Percentiles rank a stretch among this genome's conserved stretches.
Conservation (phyloP, 306 rosid genomes). For the Acacia melanoxylon region DNA sequence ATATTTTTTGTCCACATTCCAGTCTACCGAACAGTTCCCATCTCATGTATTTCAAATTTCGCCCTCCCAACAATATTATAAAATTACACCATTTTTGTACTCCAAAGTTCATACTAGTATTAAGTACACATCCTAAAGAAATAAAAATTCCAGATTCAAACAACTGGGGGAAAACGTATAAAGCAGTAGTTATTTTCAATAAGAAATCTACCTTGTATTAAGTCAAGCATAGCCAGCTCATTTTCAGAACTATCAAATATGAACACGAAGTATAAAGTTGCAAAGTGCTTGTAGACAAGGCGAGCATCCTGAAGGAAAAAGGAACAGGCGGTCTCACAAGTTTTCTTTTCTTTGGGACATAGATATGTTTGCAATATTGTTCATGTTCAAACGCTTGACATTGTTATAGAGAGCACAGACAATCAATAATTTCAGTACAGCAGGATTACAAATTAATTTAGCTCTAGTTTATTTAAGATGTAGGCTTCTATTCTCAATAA, state of each 20-base stretch:
- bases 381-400: neutral
- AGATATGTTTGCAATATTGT: neutral
- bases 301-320: constrained; percentile 73
- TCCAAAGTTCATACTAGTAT: neutral
- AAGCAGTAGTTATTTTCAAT: constrained; percentile 2
- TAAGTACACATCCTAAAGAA: neutral
- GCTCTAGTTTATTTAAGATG: neutral
- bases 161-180: neutral
- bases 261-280: constrained; percentile 87
- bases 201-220: constrained; percentile 77
- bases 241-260: constrained; percentile 91
- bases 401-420: neutral
- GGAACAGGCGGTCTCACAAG: constrained; percentile 10
- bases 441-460: constrained; percentile 17
- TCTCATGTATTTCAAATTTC: neutral
- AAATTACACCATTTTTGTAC: neutral
- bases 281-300: constrained; percentile 89
- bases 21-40: neutral
- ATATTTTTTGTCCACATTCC: neutral
- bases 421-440: neutral
- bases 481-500: constrained; percentile 8
- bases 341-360: neutral
- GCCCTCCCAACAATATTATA: neutral
- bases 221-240: constrained; percentile 96
- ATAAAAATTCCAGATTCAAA: constrained; percentile 5